phyloP scores from a whole-genome alignment of 2,329 filamentous ascomycete species.

The Fusarium burgessii region DNA sequence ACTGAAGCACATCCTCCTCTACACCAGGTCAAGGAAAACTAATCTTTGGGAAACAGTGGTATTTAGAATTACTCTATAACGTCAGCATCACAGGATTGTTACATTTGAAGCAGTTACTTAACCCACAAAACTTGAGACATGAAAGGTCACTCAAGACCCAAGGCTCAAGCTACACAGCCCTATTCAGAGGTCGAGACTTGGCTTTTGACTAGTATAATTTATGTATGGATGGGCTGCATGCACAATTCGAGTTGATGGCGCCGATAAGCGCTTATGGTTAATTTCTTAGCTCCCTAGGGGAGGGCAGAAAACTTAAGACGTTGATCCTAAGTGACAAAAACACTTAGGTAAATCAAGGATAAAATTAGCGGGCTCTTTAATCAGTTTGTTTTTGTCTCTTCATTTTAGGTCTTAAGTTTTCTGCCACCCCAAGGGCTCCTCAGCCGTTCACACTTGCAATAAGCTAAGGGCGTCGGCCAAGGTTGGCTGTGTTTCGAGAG shows the following conservation, averaged over 20 bases:
- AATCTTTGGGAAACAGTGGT: neutral
- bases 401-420: too few species aligned
- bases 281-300: neutral
- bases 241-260: neutral
- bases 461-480: conserved; percentile 1
- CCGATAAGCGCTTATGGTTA: conserved; percentile 9
- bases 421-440: neutral
- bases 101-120: neutral
- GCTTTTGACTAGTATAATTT: neutral
- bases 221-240: neutral
- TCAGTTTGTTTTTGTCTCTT: too few species aligned
- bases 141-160: neutral
- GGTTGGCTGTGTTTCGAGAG: conserved; percentile 17
- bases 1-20: neutral
- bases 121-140: neutral
- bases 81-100: neutral
- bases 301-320: too few species aligned
- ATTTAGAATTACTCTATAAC: neutral
- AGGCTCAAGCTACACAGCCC: neutral
- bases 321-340: too few species aligned
- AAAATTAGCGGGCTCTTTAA: too few species aligned
- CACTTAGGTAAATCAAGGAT: too few species aligned
- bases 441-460: conserved; percentile 3
- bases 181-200: neutral
- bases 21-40: neutral